Conservation (phyloP, 108 stramenopile species). For the Skeletonema marinoi region DNA sequence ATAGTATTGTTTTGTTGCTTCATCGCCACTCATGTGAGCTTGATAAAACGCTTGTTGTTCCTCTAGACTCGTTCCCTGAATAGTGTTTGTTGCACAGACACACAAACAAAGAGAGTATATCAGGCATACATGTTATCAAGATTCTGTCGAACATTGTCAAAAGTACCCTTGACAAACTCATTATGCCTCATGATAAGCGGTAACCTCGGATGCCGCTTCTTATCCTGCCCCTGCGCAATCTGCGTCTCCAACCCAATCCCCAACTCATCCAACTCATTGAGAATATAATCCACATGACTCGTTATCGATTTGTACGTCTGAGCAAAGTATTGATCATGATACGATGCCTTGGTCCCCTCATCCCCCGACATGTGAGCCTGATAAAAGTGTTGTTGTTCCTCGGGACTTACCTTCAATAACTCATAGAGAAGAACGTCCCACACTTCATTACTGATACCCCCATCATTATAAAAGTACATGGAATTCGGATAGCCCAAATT, state of each 20-base stretch:
- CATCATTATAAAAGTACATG: slow-evolving; percentile 54
- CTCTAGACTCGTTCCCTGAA: background rate
- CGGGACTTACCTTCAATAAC: slow-evolving; percentile 24
- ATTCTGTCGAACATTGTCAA: slow-evolving; percentile 35
- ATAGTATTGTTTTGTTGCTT: slow-evolving; percentile 36
- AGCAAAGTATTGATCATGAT: slow-evolving; percentile 48
- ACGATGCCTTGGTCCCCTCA: slow-evolving; percentile 34
- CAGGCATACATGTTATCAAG: slow-evolving; percentile 25
- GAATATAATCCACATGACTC: slow-evolving; percentile 46
- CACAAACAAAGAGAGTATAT: background rate
- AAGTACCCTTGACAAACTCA: slow-evolving; percentile 42
- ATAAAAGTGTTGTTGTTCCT: slow-evolving; percentile 31
- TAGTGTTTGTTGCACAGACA: background rate
- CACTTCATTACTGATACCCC: slow-evolving; percentile 20
- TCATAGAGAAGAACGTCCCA: slow-evolving; percentile 40
- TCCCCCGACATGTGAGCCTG: slow-evolving; percentile 51
- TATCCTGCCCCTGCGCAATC: slow-evolving; percentile 28
- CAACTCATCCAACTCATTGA: slow-evolving; percentile 46
- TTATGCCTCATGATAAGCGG: slow-evolving; percentile 52
- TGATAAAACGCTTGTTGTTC: slow-evolving; percentile 31
- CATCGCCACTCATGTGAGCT: slow-evolving; percentile 50
- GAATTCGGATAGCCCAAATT: slow-evolving; percentile 49
- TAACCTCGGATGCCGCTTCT: slow-evolving; percentile 35
- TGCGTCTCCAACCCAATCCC: slow-evolving; percentile 16
- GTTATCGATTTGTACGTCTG: slow-evolving; percentile 36